A percentile compares a stretch with the other conserved stretches of the same genome.
phyloP scores from a whole-genome alignment of 257 asterid species.

The Salvia rosmarinus region DNA sequence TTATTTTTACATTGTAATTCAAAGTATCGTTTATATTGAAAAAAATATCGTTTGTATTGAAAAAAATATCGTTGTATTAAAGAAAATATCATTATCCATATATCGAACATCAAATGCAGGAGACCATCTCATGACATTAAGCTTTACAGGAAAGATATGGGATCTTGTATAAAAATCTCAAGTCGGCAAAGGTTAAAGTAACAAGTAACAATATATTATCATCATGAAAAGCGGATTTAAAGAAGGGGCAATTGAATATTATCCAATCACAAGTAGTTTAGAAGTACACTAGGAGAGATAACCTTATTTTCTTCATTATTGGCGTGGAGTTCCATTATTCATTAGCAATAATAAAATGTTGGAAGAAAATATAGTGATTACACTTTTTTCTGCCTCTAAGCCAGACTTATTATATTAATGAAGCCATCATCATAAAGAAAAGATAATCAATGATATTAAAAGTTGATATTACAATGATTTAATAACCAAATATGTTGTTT shows the following conservation, averaged over 20 bases:
- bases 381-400: not conserved
- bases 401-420: not conserved
- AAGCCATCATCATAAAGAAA: not conserved
- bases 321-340: not conserved
- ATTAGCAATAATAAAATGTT: not conserved
- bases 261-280: not conserved
- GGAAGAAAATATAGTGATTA: not conserved
- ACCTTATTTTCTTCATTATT: not conserved
- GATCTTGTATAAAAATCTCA: not conserved
- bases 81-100: no score
- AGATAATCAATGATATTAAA: no score
- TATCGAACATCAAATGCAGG: no score
- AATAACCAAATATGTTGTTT: not conserved
- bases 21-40: no score
- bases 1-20: no score
- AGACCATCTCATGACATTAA: not conserved
- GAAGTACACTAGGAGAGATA: slow-evolving; percentile 5
- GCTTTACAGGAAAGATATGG: slow-evolving; percentile 2
- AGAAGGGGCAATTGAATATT: not conserved
- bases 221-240: not conserved
- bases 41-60: no score
- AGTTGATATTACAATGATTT: not conserved
- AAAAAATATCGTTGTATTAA: no score
- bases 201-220: slow-evolving; percentile 25
- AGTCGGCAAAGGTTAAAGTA: slow-evolving; percentile 19